A percentile compares a stretch with the other conserved stretches of the same genome.
phyloP scores from a whole-genome alignment of 768 basidiomycete genomes.

The Stropharia rugosoannulata region DNA sequence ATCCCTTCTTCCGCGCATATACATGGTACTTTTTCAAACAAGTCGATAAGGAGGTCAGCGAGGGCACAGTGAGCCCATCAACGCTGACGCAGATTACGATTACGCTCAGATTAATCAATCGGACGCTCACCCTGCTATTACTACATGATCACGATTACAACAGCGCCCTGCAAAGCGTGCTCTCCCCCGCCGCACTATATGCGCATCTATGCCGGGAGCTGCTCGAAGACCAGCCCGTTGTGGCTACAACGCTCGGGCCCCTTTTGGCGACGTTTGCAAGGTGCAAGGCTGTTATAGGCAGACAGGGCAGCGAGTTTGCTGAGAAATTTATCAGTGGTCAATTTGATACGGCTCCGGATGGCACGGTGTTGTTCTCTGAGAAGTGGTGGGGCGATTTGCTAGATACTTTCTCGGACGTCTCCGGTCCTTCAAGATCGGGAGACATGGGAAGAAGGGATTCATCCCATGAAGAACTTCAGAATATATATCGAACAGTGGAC shows the following conservation, averaged over 20 bases:
- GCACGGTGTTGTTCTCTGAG: not conserved
- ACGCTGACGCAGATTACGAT: not conserved
- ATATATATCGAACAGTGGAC: too few relatives aligned
- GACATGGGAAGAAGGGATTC: too few relatives aligned
- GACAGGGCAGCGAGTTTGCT: not conserved
- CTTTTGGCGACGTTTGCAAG: not conserved
- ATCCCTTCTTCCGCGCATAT: constrained; percentile 1
- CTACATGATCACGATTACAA: not conserved
- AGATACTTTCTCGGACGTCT: too few relatives aligned
- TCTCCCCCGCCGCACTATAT: not conserved
- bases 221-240: not conserved
- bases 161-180: not conserved
- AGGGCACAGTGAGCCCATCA: not conserved
- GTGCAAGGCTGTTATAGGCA: not conserved
- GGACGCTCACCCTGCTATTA: not conserved
- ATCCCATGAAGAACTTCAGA: too few relatives aligned
- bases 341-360: not conserved
- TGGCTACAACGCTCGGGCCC: not conserved
- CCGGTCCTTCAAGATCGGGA: too few relatives aligned
- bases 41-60: not conserved
- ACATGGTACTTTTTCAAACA: constrained; percentile 2
- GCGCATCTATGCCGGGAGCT: not conserved
- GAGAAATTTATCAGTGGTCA: not conserved
- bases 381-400: not conserved
- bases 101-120: not conserved